Evolutionary conservation across 2,329 filamentous ascomycete species (phyloP), one percentile per base, ranked within the genome.

Genomic region (Plenodomus lindquistii): DNA sequence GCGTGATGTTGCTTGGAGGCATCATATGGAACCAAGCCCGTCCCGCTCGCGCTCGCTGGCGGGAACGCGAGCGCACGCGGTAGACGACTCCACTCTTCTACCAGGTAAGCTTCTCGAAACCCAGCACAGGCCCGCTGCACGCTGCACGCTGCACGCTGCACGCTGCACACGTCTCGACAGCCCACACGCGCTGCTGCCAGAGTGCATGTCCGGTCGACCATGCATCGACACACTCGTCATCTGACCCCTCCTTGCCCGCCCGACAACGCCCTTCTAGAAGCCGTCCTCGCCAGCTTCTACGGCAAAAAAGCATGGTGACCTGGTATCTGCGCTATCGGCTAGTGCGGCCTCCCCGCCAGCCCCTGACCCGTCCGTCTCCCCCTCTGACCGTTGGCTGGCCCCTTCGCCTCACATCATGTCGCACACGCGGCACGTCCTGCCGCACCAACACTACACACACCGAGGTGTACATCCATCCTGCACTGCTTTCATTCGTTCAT

Each of bases 321-420:
- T 24, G 22, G 40, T 44, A 31, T 37, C 27, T 43, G 40, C 37
- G 44, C 16, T 40, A 13, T 37, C 40, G 44, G 27, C 41, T 40
- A 38, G 39, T 35, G n/a, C n/a, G n/a, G n/a, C n/a, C n/a, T n/a
- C n/a, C n/a, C n/a, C n/a, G n/a, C n/a, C 40, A 17, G 37, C 40
- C 37, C 43, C 48, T 39, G 40, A 44, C 22, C 22, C 29, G 44
- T 43, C 35, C 29, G 44, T 43, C 35, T 34, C 37, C 44, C 44
- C 48, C 48, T 51, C 37, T 41, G 39, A 43, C 48, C 48, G 41
- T 47, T 44, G 36, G 40, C 29, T 44, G 48, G 44, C 48, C 42
- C 42, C 45, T 45, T 40, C 49, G 49, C 48, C 36, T 52, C 49
- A 55, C 24, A 55, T 42, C 49, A 46, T 46, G 52, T 55, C 49